Evolutionary conservation across 208 protist genomes (phyloP).

Genomic region (Leptomonas pyrrhocoris): DNA sequence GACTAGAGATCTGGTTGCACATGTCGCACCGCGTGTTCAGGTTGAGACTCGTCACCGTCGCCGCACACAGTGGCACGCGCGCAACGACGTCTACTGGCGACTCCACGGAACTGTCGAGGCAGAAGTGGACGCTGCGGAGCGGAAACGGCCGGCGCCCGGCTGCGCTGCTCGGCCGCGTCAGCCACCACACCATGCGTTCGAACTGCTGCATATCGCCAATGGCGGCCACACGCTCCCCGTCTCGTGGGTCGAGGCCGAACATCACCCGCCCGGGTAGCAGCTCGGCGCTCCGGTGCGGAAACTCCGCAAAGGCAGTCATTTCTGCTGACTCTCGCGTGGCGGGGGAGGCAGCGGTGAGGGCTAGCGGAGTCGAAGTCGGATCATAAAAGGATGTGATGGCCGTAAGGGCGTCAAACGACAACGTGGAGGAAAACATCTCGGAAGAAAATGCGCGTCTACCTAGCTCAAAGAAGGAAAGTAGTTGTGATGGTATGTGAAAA

Average conservation of each 20-base stretch:
- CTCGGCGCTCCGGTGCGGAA: constrained; percentile 1
- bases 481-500: neutral
- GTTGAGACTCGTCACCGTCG: constrained; percentile 28
- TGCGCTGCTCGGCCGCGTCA: constrained; percentile 11
- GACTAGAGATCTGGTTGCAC: constrained; percentile 31
- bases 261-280: constrained; percentile 5
- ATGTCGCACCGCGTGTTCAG: constrained; percentile 31
- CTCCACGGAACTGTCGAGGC: constrained; percentile 22
- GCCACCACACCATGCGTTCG: constrained; percentile 28
- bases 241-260: constrained; percentile 14
- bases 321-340: constrained; percentile 9
- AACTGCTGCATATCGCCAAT: constrained; percentile 20
- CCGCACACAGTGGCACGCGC: constrained; percentile 28
- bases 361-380: constrained; percentile 6
- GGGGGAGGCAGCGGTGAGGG: constrained; percentile 8
- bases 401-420: constrained; percentile 5
- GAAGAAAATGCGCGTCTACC: neutral
- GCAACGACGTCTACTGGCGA: constrained; percentile 24
- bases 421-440: neutral
- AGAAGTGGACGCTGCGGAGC: constrained; percentile 30
- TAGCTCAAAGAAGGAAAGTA: neutral
- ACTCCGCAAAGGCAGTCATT: constrained; percentile 9
- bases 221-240: constrained; percentile 18
- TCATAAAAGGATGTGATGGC: constrained; percentile 24
- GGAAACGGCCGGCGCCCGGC: constrained; percentile 9